phyloP scores from a whole-genome alignment of 2,329 filamentous ascomycete species.

The Curvularia hawaiiensis region DNA sequence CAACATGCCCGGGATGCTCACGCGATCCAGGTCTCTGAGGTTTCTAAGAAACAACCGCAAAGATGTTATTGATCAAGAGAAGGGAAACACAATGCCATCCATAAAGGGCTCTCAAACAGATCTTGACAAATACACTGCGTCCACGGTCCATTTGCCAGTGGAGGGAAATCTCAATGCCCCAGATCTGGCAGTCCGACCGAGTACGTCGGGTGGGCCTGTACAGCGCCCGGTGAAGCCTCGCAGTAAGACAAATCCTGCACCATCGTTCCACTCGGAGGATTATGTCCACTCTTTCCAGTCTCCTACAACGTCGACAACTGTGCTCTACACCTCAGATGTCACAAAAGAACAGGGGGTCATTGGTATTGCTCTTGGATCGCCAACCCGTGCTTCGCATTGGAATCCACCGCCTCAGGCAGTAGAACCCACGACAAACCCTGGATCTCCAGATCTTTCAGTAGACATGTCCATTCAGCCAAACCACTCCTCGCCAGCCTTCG shows the following conservation, averaged over 20 bases:
- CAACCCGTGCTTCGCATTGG: conserved; percentile 40
- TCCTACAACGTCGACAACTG: conserved; percentile 36
- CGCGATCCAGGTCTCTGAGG: conserved; percentile 46
- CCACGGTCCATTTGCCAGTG: conserved; percentile 33
- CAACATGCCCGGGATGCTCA: conserved; percentile 44
- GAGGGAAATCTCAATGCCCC: conserved; percentile 35
- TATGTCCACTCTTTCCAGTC: conserved; percentile 36
- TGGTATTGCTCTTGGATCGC: conserved; percentile 49
- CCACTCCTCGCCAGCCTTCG: conserved; percentile 15
- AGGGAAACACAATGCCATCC: conserved; percentile 31
- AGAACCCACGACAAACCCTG: conserved; percentile 11
- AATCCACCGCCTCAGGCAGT: conserved; percentile 30
- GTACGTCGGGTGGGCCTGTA: conserved; percentile 42
- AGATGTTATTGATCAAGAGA: conserved; percentile 36
- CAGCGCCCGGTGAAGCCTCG: conserved; percentile 44
- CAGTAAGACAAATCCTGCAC: conserved; percentile 41
- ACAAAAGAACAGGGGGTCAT: conserved; percentile 41
- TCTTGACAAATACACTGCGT: conserved; percentile 41
- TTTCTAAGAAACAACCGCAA: conserved; percentile 42
- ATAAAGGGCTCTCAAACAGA: conserved; percentile 30
- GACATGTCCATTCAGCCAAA: conserved; percentile 8
- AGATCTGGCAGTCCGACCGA: conserved; percentile 41
- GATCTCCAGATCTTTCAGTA: conserved; percentile 18
- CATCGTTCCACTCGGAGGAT: conserved; percentile 31
- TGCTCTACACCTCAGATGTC: conserved; percentile 39